Evolutionary conservation across 176 grass and related monocot genomes (phyloP).

Genomic region (Aegilops speltoides): DNA sequence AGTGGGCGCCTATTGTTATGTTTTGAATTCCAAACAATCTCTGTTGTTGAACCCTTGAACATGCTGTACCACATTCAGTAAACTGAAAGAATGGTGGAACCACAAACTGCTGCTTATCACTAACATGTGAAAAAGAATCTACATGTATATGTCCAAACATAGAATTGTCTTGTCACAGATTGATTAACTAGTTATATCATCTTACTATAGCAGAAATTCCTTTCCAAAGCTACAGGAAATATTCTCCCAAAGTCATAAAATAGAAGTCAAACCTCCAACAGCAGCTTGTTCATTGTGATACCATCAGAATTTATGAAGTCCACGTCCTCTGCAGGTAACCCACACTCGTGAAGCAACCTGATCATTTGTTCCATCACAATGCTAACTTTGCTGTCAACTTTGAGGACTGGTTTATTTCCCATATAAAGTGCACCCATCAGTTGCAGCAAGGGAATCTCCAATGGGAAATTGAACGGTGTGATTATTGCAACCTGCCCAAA

Average conservation of each 20-base stretch:
- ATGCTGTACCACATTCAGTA: background rate
- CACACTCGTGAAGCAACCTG: constrained; percentile 83
- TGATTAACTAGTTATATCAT: constrained; percentile 13
- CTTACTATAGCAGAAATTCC: background rate
- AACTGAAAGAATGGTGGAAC: background rate
- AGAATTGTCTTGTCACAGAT: background rate
- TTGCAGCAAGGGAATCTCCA: constrained; percentile 94
- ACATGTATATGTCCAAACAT: constrained; percentile 11
- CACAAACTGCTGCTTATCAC: background rate
- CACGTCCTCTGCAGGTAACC: constrained; percentile 79
- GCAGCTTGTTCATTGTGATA: constrained; percentile 85
- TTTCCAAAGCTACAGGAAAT: background rate
- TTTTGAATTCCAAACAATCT: background rate
- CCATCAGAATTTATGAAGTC: constrained; percentile 98
- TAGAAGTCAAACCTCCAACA: constrained; percentile 63
- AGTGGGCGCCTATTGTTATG: background rate
- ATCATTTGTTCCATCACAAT: constrained; percentile 99
- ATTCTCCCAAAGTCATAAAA: background rate
- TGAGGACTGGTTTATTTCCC: constrained; percentile 96
- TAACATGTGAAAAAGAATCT: background rate
- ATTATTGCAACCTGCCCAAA: constrained; percentile 88
- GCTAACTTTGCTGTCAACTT: constrained; percentile 99
- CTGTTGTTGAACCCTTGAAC: background rate
- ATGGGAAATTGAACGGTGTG: constrained; percentile 94
- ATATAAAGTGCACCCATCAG: constrained; percentile 97